Base-by-base conservation (phyloP, 441 rosid species). In the Populus tomentosa region DNA sequence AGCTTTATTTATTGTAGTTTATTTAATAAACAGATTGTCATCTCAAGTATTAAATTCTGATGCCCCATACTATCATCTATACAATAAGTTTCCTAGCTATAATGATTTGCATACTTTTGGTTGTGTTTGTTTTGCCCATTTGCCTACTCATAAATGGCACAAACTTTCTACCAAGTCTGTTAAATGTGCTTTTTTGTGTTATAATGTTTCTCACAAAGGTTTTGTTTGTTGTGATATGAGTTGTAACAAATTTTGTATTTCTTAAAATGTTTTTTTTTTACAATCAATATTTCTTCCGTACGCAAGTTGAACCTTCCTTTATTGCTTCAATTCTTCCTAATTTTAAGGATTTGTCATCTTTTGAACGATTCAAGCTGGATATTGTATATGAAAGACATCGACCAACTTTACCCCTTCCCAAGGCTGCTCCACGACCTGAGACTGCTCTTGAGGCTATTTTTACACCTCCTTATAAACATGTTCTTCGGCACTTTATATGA, bases 111-210 rank as follows among this genome's bases (percentile, higher is more conserved):
- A 73, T 62, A 71, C 68, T 18, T 59, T 73, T 61, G 13, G 32
- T n/a, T 74, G 71, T 74, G 70, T 74, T 74, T 35, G 2, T 16
- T 66, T 66, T 75, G 63, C 40, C 1, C n/a, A 40, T 62, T 63
- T 62, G 61, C 69, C 61, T 20, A 3, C 69, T 21, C 33, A 74
- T 38, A 24, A 74, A 36, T n/a, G 33, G 3, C 32, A 74, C 26
- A 74, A 74, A 24, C 28, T 75, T 23, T 42, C 63, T 40, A 5
- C 16, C 40, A 0, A 73, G 63, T 32, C 56, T 10, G 32, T 21
- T 33, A 61, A 18, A 38, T 73, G 21, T 38, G 18, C 33, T 21
- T 74, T 74, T 64, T 36, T 74, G 10, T 18, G 69, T 3, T 35
- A 73, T 74, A 24, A 14, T 42, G 9, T 16, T 14, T 35, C 53